Percentiles rank a stretch among this genome's conserved stretches.
phyloP scores from a whole-genome alignment of 176 grass and related monocot genomes.

The Chloris gayana region DNA sequence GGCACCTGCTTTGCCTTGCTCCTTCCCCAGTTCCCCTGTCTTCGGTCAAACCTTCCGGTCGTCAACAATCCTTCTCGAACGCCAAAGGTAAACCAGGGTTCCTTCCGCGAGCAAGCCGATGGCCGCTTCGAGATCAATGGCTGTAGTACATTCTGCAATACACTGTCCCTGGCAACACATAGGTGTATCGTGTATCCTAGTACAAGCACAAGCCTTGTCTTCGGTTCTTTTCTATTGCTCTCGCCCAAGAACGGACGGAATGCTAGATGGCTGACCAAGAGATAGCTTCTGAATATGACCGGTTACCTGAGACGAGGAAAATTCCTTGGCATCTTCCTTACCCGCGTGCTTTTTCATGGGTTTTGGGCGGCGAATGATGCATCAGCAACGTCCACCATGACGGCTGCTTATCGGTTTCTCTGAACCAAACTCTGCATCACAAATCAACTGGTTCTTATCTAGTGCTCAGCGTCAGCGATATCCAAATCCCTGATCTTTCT shows the following conservation, averaged over 20 bases:
- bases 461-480: not conserved
- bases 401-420: too few relatives aligned
- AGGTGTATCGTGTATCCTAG: too few relatives aligned
- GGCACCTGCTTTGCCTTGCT: not conserved
- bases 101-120: not conserved
- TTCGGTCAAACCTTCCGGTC: constrained; percentile 19
- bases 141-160: not conserved
- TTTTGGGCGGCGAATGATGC: not conserved
- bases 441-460: not conserved
- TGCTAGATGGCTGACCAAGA: constrained; percentile 15
- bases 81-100: not conserved
- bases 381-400: constrained; percentile 5
- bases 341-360: not conserved
- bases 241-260: not conserved
- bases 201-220: not conserved
- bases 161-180: not conserved
- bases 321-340: not conserved
- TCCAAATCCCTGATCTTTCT: too few relatives aligned
- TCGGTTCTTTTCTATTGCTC: not conserved
- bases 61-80: not conserved
- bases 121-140: not conserved
- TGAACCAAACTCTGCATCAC: not conserved
- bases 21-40: not conserved
- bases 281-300: not conserved
- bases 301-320: constrained; percentile 3